Evolutionary conservation across 2,329 filamentous ascomycete species (phyloP).

Genomic region (Colletotrichum tropicale): DNA sequence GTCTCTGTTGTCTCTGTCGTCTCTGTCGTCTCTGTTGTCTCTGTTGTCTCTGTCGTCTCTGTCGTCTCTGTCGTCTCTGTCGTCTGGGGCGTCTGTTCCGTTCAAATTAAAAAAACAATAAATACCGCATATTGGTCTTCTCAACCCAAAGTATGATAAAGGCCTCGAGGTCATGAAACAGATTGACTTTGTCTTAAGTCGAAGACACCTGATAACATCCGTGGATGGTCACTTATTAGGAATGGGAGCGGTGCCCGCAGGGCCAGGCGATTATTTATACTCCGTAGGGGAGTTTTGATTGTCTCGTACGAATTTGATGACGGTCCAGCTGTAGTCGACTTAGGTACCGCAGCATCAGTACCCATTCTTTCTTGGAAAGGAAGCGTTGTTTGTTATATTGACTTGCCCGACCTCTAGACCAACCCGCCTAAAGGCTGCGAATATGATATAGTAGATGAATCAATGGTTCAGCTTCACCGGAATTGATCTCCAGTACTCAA

Average conservation of each 20-base stretch:
- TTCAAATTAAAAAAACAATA: background rate
- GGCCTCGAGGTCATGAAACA: rapidly evolving
- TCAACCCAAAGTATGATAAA: background rate
- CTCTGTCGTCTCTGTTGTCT: too few relatives aligned
- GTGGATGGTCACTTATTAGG: background rate
- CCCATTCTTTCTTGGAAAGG: rapidly evolving
- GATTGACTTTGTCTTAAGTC: rapidly evolving
- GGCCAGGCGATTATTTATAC: rapidly evolving
- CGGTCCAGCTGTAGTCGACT: background rate
- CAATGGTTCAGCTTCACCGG: background rate
- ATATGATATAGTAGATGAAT: rapidly evolving
- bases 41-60: too few relatives aligned
- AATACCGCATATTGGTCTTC: background rate
- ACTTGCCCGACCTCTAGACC: background rate
- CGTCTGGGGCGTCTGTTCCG: too few relatives aligned
- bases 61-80: rapidly evolving
- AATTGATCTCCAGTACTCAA: conserved; percentile 1
- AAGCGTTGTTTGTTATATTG: background rate
- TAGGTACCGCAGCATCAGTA: rapidly evolving
- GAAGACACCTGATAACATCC: background rate
- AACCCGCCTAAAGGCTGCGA: rapidly evolving
- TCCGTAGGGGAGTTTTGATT: rapidly evolving
- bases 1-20: too few relatives aligned
- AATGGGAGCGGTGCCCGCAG: rapidly evolving
- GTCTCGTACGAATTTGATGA: background rate